Evolutionary conservation across 1,284 basidiomycete genomes (phyloP), one percentile per base, ranked within the genome.

Genomic region (Agaricales sp.): DNA sequence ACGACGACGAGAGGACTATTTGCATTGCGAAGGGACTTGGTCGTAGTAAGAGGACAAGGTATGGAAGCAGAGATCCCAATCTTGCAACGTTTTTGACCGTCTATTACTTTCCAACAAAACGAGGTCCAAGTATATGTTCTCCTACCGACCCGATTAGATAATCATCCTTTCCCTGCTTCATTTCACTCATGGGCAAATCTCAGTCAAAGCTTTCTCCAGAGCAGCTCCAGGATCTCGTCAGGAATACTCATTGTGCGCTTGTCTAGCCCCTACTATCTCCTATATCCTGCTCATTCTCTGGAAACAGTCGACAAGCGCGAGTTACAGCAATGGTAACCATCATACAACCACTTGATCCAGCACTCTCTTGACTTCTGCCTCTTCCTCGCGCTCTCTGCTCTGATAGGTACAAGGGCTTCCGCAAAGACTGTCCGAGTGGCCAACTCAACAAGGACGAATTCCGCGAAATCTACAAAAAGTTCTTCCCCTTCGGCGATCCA

Each of bases 401-500:
- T 45, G 47, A 30, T 63, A 93, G 89, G 92, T 96, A 98, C 78
- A 98, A 98, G 69, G 95, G 95, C 45, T 99, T 98, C 71, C 81
- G 95, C 63, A 98, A 95, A 69, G 96, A 99, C 70, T 99, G 96
- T 66, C 96, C 96, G 0, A 90, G 92, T 3, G 96, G 96, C 43
- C 88, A 93, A 59, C 82, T 99, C 58, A 91, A 98, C 78, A 96
- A 93, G 76, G 75, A 82, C 50, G 95, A 96, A 67, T 99, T 99
- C 68, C 80, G 87, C 62, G 87, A 90, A 66, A 99, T 99, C 77
- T 99, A 99, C 80, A 93, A 95, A 65, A 95, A 99, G 65, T 96
- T 99, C 86, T 98, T 98, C 76, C 95, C 95, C 20, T 99, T 99
- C 61, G 96, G 96, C 51, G 96, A 99, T 67, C 95, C 96, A 3